A percentile compares a stretch with the other conserved stretches of the same genome.
phyloP scores from a whole-genome alignment of 305 asterid genomes.

The Plantago lanceolata region DNA sequence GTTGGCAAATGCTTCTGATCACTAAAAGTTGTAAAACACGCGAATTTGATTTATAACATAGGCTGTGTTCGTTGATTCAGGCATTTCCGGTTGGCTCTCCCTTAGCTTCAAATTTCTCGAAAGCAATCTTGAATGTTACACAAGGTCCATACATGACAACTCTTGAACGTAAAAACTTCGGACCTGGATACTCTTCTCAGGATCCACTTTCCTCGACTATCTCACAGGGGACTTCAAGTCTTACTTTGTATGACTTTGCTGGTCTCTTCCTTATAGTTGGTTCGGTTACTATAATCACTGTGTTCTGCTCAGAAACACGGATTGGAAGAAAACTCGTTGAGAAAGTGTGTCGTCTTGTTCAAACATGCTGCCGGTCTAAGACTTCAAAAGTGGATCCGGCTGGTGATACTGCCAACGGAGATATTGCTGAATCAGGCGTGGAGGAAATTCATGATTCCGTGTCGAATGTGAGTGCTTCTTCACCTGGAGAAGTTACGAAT shows the following conservation, averaged over 20 bases:
- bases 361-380: not conserved
- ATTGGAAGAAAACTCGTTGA: constrained; percentile 23
- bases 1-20: not conserved
- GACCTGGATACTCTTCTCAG: constrained; percentile 46
- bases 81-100: constrained; percentile 42
- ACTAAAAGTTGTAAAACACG: not conserved
- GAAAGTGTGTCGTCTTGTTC: not conserved
- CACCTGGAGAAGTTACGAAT: constrained; percentile 6
- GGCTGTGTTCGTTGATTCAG: constrained; percentile 22
- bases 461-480: not conserved
- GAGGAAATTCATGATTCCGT: not conserved
- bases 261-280: constrained; percentile 49
- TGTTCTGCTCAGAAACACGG: constrained; percentile 37
- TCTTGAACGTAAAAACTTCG: constrained; percentile 40
- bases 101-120: constrained; percentile 37
- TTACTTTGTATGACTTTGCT: constrained; percentile 37
- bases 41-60: not conserved
- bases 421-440: not conserved
- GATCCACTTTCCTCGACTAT: constrained; percentile 31
- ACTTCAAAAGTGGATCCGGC: not conserved
- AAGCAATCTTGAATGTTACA: constrained; percentile 46
- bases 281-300: constrained; percentile 31
- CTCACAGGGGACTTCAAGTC: constrained; percentile 24
- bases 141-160: constrained; percentile 37
- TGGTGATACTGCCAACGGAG: constrained; percentile 6